Evolutionary conservation across 352 stramenopile genomes (phyloP).

Genomic region (Globisporangium heterothallicum): DNA sequence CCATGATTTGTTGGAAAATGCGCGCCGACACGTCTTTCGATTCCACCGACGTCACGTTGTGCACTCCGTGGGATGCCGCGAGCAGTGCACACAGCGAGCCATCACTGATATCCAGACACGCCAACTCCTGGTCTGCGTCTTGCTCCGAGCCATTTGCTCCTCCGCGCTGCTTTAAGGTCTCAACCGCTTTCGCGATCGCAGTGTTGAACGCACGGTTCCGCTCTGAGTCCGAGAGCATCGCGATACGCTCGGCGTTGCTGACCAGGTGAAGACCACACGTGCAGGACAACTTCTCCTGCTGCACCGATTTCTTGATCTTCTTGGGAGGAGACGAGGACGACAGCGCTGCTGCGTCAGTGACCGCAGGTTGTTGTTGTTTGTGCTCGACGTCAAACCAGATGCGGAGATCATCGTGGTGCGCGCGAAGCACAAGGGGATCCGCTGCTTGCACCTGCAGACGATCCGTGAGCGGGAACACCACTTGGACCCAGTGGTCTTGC

Average conservation of each 20-base stretch:
- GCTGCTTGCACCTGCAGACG: constrained; percentile 14
- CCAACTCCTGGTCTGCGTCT: not conserved
- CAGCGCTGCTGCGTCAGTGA: constrained; percentile 4
- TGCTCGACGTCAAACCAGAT: constrained; percentile 72
- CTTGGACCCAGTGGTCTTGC: constrained; percentile 82
- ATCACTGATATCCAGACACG: constrained; percentile 67
- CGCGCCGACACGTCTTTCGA: constrained; percentile 76
- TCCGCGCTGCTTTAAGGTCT: not conserved
- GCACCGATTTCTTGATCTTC: constrained; percentile 26
- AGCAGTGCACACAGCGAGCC: constrained; percentile 63
- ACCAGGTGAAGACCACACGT: constrained; percentile 73
- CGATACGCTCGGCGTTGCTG: constrained; percentile 72
- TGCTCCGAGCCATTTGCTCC: not conserved
- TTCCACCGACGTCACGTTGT: constrained; percentile 65
- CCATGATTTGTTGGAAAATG: constrained; percentile 69
- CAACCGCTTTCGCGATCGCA: constrained; percentile 35
- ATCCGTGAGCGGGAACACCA: constrained; percentile 57
- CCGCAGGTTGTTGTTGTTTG: constrained; percentile 1
- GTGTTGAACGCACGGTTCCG: constrained; percentile 31
- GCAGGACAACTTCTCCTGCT: constrained; percentile 48
- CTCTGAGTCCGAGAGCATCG: constrained; percentile 55
- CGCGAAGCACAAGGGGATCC: constrained; percentile 36
- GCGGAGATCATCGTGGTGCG: constrained; percentile 69
- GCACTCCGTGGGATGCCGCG: constrained; percentile 39
- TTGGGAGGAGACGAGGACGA: constrained; percentile 13